Base-by-base conservation (phyloP, 2,329 filamentous ascomycete species). In the Fusarium foetens region DNA sequence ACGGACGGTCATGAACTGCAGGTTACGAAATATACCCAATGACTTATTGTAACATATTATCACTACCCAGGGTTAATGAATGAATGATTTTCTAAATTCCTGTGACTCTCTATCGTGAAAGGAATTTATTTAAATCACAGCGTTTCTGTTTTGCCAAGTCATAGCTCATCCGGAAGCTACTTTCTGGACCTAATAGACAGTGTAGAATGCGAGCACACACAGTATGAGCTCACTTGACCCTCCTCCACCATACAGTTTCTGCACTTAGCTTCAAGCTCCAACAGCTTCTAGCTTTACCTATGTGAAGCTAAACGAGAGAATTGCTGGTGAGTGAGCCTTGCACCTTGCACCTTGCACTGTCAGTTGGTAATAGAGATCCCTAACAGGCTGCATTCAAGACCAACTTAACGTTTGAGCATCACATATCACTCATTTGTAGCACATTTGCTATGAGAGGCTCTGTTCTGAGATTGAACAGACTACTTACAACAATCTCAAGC, bases 181-280 rank as follows among this genome's bases (percentile, higher is more conserved):
- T n/a, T 9, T 14, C 29, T 11, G 49, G 10, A 38, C 13, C 39
- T 35, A 8, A 10, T 27, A 49, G 23, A 58, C 54, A 58, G 54
- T 58, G 19, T 27, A 33, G 10, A 16, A 6, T 17, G 14, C 11
- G 4, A 10, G 6, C 6, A 29, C 11, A 41, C 48, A 66, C 64
- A 46, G 79, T 81, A 79, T 81, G 79, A 80, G 75, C 76, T 81
- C 79, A 81, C 78, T 71, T 69, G 73, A 62, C 64, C 72, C 68
- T 61, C 65, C 46, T 38, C 25, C 49, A 27, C 17, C 38, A n/a
- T 39, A 46, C 59, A 62, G 35, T 42, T 58, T 58, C 49, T 57
- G 35, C 51, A 52, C 52, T 33, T 53, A 52, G 45, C 41, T 46
- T 53, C n/a, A 51, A 66, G 60, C 53, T 70, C 38, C 51, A 48